Evolutionary conservation across 352 stramenopile species (phyloP).

Genomic region (Achlya hypogyna): DNA sequence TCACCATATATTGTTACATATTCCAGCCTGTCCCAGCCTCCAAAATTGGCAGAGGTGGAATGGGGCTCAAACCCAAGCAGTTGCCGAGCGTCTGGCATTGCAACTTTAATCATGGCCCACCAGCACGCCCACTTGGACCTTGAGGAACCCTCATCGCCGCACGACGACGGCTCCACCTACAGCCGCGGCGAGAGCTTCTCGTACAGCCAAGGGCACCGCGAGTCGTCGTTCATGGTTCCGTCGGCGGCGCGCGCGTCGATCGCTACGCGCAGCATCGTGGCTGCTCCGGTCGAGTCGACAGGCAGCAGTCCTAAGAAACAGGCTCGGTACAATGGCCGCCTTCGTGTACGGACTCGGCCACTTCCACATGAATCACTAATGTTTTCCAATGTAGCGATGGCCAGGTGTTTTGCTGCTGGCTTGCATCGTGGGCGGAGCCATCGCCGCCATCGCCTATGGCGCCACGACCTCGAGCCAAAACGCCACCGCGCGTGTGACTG

Average conservation of each 20-base stretch:
- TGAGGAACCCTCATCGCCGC: not conserved
- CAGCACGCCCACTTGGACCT: not conserved
- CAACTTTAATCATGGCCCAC: not conserved
- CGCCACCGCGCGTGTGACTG: not conserved
- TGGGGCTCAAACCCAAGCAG: no score
- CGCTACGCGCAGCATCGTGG: not conserved
- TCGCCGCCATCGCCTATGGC: constrained; percentile 37
- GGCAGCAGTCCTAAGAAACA: no score
- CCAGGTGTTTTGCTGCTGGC: constrained; percentile 44
- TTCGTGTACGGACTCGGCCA: not conserved
- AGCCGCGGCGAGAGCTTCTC: not conserved
- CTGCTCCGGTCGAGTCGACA: not conserved
- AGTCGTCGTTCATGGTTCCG: not conserved
- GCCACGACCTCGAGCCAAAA: constrained; percentile 30
- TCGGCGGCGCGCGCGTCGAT: not conserved
- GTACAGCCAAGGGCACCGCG: not conserved
- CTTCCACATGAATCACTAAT: not conserved
- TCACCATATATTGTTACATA: no score
- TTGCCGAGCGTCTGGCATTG: no score
- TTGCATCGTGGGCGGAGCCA: constrained; percentile 27
- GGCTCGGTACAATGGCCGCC: not conserved
- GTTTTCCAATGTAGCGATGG: constrained; percentile 23
- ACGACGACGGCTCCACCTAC: not conserved
- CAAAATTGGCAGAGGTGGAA: no score
- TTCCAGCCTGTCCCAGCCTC: no score